phyloP scores from a whole-genome alignment of 208 protist species.

The Kentomonas sorsogonicus region DNA sequence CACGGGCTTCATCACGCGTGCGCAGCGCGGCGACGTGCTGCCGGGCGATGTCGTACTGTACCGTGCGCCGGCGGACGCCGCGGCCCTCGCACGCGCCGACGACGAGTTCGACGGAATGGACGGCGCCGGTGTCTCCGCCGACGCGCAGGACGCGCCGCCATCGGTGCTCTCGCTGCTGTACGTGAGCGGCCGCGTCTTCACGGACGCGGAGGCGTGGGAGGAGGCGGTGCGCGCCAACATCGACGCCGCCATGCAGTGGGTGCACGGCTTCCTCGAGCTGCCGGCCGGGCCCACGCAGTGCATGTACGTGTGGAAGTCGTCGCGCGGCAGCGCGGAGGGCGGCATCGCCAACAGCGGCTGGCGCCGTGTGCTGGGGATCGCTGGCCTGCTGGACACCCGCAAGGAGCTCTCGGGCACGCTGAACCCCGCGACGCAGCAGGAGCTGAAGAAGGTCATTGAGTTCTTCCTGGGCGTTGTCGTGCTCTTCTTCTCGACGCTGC shows the following conservation, averaged over 20 bases:
- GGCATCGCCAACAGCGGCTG: slow-evolving; percentile 34
- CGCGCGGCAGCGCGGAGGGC: slow-evolving; percentile 5
- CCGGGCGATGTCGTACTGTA: too few species aligned
- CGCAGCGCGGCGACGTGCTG: too few species aligned
- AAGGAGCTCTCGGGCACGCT: slow-evolving; percentile 18
- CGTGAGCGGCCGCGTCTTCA: slow-evolving; percentile 33
- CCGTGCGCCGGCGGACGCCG: too few species aligned
- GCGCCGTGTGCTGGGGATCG: slow-evolving; percentile 60
- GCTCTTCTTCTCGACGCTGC: slow-evolving; percentile 35
- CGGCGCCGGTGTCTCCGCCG: too few species aligned
- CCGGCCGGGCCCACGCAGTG: slow-evolving; percentile 70
- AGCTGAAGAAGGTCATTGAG: slow-evolving; percentile 42
- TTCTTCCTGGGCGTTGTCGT: slow-evolving; percentile 53
- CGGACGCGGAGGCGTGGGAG: slow-evolving; percentile 55
- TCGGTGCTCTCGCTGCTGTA: too few species aligned
- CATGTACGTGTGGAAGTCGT: slow-evolving; percentile 41
- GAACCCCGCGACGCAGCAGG: slow-evolving; percentile 26
- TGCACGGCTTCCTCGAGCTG: slow-evolving; percentile 34
- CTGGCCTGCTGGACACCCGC: slow-evolving; percentile 39
- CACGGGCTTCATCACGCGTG: too few species aligned
- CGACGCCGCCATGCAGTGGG: slow-evolving; percentile 31
- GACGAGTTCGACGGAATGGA: too few species aligned
- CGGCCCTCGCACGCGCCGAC: too few species aligned
- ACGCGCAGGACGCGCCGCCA: too few species aligned
- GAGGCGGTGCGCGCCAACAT: slow-evolving; percentile 56